Percentiles rank a stretch among this genome's conserved stretches.
phyloP scores from a whole-genome alignment of 2,329 filamentous ascomycete species.

The Leptodontidium sp. region DNA sequence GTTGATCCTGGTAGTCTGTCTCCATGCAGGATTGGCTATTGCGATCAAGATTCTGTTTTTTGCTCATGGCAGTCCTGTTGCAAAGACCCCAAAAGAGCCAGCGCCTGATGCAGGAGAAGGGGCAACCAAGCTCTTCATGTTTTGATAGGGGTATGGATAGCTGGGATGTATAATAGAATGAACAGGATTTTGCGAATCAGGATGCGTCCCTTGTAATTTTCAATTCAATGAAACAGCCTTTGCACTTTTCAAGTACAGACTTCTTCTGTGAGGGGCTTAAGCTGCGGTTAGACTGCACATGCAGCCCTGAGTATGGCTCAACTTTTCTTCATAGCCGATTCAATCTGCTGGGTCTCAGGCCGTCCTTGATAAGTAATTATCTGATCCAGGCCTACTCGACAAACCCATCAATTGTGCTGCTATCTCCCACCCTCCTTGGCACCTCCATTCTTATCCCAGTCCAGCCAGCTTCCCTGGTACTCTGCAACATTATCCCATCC shows the following conservation, averaged over 20 bases:
- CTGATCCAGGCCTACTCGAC: neutral
- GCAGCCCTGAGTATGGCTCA: neutral
- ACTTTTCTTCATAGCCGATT: no score
- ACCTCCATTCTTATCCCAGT: conserved; percentile 82
- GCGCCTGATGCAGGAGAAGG: conserved; percentile 27
- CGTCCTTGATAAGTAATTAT: neutral
- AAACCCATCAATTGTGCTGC: neutral
- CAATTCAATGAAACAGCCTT: neutral
- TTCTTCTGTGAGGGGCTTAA: no score
- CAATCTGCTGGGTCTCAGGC: neutral
- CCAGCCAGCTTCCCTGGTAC: conserved; percentile 79
- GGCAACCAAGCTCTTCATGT: conserved; percentile 31
- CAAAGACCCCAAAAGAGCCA: conserved; percentile 29
- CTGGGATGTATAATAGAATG: conserved; percentile 4
- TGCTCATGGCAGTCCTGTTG: conserved; percentile 73
- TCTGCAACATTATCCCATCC: conserved; percentile 78
- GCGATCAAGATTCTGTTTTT: conserved; percentile 98
- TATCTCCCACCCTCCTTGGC: conserved; percentile 33
- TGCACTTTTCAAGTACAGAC: neutral
- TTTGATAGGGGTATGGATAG: conserved; percentile 25
- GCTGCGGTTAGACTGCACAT: neutral
- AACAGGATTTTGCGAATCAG: neutral
- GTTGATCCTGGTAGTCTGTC: conserved; percentile 80
- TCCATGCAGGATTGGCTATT: conserved; percentile 90
- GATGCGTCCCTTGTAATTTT: neutral